Percentiles rank a stretch among this genome's conserved stretches.
Conservation (phyloP, 2,329 filamentous ascomycete species). For the Cephalotrichum gorgonifer region DNA sequence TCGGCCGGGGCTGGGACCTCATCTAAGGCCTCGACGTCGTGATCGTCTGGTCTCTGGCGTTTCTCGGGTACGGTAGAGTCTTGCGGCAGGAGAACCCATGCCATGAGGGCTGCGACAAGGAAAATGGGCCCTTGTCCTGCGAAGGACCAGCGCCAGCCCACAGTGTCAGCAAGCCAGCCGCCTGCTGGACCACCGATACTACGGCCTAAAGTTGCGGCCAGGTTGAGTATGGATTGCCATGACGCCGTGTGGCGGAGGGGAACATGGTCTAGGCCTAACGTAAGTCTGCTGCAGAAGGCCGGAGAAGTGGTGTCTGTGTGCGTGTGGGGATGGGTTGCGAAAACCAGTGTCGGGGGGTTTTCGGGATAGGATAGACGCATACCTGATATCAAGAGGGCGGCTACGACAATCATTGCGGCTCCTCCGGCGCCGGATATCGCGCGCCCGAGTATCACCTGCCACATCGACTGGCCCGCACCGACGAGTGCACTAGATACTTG, state of each 20-base stretch:
- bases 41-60: neutral
- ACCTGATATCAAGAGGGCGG: constrained; percentile 42
- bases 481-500: constrained; percentile 8
- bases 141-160: constrained; percentile 63
- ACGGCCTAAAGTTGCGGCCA: constrained; percentile 38
- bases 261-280: constrained; percentile 30
- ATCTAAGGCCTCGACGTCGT: neutral
- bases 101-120: constrained; percentile 40
- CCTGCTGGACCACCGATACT: constrained; percentile 45
- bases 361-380: too few species aligned
- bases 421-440: constrained; percentile 40
- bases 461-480: constrained; percentile 33
- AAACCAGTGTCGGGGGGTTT: too few species aligned
- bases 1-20: neutral
- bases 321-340: too few species aligned
- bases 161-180: constrained; percentile 50
- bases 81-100: constrained; percentile 34
- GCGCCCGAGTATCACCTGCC: constrained; percentile 37
- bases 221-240: constrained; percentile 43
- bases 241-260: constrained; percentile 40
- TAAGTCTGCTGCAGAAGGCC: neutral
- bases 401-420: constrained; percentile 38
- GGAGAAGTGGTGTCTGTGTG: too few species aligned
- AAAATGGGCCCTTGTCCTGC: constrained; percentile 52
- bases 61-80: neutral